Evolutionary conservation across 192 early-diverging fungal genomes (phyloP), one percentile per base, ranked within the genome.

Genomic region (Entrophospora sp.): DNA sequence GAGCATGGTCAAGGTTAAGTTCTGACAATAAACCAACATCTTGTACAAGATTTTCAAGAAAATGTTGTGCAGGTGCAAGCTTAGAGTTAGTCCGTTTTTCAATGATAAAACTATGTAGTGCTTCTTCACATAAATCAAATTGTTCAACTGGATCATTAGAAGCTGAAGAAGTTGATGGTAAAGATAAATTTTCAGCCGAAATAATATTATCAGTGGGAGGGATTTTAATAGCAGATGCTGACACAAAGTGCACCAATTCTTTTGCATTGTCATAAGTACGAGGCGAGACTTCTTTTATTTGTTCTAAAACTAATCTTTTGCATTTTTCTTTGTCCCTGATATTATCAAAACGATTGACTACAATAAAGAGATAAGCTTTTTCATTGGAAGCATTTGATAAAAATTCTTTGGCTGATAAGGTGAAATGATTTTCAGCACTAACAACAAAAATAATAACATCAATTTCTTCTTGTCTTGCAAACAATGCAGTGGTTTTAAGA

Each of bases 381-480:
- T 99, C 96, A 75, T 97, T 96, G 48, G 92, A 93, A 6, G 96
- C 96, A 67, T 87, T 96, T 66, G 86, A 83, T 73, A 99, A 80
- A 75, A 99, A 99, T 80, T 99, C 91, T 61, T 92, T 89, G 24
- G 93, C 96, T 34, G 94, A 96, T 37, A 99, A 82, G 3, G 97
- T 99, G 72, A 99, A 97, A 75, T 99, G 97, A 74, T 99, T 99
- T 75, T 97, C 96, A 13, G 96, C 94, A 74, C 93, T 93, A 58
- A 99, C 97, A 20, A 99, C 91, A 84, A 99, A 99, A 2, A 99
- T 91, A 64, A 99, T 89, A 18, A 97, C 97, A 73, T 99, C 97
- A 73, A 99, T 99, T 73, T 96, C 94, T 72, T 97, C 93, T 74
- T 99, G 97, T 56, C 93, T 87, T 12, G 95, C 91, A 86, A 99